Evolutionary conservation across 768 basidiomycete species (phyloP), one percentile per base, ranked within the genome.

Genomic region (Hericium rajendrae): DNA sequence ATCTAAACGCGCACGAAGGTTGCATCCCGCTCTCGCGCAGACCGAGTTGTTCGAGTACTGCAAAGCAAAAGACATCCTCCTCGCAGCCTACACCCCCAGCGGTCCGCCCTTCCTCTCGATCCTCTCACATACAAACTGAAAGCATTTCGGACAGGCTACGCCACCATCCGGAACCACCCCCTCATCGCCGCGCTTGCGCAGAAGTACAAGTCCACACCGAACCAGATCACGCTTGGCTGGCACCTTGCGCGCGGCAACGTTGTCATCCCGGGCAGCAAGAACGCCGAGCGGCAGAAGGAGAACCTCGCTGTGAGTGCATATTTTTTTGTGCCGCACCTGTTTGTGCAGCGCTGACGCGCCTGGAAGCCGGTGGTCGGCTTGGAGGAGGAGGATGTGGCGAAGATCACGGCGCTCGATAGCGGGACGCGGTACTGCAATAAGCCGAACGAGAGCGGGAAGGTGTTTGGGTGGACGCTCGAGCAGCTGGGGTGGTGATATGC

Each of bases 11-110:
- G 32, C 32, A 8, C 6, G 32, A 46, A 46, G 43, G 6, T 70
- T 86, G 16, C 88, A 89, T 65, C 70, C 85, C 24, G 88, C 83
- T 70, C 85, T 86, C 68, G 85, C 86, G 1, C 84, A 91, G 64
- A 85, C 82, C 70, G 76, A 82, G 52, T 78, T 91, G 51, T 55
- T 83, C 41, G 72, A 73, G 11, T 91, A 80, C 70, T 73, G 86
- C 60, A 76, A 77, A 65, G 74, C 77, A 16, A 83, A 90, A 66
- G 75, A 73, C 18, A 91, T 93, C 64, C 43, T 83, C 51, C 76
- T 86, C 0, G 78, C 89, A 67, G 90, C 91, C 0, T 93, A 88
- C 69, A 91, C 87, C 6, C 90, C 91, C 10, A 80, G 91, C 13
- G 89, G 84, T 38, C 86, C 83, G 9, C 20, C 6, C 32, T 32